phyloP scores from a whole-genome alignment of 495 filamentous ascomycete species.

The Neurospora cerealis region DNA sequence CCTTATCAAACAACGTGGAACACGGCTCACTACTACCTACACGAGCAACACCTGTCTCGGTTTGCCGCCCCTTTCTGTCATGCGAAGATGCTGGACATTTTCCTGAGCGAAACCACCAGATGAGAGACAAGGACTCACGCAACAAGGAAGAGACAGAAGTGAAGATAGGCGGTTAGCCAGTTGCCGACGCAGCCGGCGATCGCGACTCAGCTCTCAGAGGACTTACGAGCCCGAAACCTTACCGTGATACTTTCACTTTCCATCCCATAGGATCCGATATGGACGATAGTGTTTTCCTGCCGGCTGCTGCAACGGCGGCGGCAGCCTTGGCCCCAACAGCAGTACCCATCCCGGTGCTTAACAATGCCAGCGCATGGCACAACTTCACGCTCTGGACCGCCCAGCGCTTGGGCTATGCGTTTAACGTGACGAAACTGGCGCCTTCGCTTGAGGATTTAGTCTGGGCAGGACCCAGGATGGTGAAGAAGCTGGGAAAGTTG shows the following conservation, averaged over 20 bases:
- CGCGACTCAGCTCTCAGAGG: neutral
- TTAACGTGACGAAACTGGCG: conserved; percentile 34
- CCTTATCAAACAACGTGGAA: neutral
- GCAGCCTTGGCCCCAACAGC: conserved; percentile 10
- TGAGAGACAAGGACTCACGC: neutral
- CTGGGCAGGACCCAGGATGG: conserved; percentile 51
- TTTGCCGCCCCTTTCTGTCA: neutral
- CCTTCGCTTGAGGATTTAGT: conserved; percentile 46
- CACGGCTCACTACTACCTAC: neutral
- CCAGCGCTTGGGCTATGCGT: conserved; percentile 26
- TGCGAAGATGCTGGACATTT: neutral
- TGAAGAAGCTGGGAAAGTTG: conserved; percentile 50
- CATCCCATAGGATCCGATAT: neutral
- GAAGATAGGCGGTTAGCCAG: neutral
- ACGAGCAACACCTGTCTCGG: neutral
- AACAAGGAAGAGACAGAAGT: neutral
- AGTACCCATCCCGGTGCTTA: conserved; percentile 7
- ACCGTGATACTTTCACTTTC: neutral
- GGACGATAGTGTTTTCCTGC: neutral
- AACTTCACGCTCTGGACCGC: conserved; percentile 39
- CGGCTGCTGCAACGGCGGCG: conserved; percentile 3
- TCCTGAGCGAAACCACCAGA: neutral
- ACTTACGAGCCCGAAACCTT: neutral
- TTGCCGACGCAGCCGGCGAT: neutral
- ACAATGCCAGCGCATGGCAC: conserved; percentile 34